These are phyloP conservation scores for Nannochloris sp. DNA, from an alignment of 139 green algal genomes.

Conservation along the genomic window DNA sequence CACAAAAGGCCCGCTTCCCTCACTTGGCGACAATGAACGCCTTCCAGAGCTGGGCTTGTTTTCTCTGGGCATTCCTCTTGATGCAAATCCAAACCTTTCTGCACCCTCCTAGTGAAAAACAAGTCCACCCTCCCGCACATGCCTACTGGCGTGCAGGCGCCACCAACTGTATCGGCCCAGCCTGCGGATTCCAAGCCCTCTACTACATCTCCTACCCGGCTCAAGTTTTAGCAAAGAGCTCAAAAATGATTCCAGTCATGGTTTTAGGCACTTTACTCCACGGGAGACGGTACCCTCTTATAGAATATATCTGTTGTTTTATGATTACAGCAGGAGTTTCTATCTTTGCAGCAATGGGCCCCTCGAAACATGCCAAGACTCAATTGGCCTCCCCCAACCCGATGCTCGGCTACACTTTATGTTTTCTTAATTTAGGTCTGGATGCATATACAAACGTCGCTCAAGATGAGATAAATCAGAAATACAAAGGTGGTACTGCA, in stretches of 20 bases:
- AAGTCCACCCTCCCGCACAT: conserved; percentile 28
- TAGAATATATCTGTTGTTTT: conserved; percentile 84
- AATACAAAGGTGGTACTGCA: conserved; percentile 56
- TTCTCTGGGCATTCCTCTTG: conserved; percentile 70
- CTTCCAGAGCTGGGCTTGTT: conserved; percentile 80
- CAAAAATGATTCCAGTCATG: conserved; percentile 98
- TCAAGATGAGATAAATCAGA: conserved; percentile 77
- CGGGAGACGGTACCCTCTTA: conserved; percentile 62
- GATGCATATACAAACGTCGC: conserved; percentile 54
- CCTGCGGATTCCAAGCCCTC: conserved; percentile 79
- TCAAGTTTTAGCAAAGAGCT: conserved; percentile 94
- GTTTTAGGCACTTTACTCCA: conserved; percentile 82
- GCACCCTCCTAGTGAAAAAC: not conserved
- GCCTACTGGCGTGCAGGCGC: conserved; percentile 77
- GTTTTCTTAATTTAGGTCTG: conserved; percentile 81
- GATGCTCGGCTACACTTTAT: conserved; percentile 84
- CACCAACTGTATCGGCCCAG: conserved; percentile 83
- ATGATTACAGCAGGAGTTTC: conserved; percentile 55
- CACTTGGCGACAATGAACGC: conserved; percentile 82
- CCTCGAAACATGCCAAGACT: conserved; percentile 37
- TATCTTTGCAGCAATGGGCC: conserved; percentile 2
- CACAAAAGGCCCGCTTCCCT: conserved; percentile 56
- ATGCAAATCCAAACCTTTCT: not conserved
- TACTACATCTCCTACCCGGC: conserved; percentile 93
- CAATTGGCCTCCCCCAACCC: conserved; percentile 80